A percentile compares a stretch with the other conserved stretches of the same genome.
These are phyloP conservation scores for Fomitopsis serialis DNA, from an alignment of 768 basidiomycete species.

Conservation along the genomic window DNA sequence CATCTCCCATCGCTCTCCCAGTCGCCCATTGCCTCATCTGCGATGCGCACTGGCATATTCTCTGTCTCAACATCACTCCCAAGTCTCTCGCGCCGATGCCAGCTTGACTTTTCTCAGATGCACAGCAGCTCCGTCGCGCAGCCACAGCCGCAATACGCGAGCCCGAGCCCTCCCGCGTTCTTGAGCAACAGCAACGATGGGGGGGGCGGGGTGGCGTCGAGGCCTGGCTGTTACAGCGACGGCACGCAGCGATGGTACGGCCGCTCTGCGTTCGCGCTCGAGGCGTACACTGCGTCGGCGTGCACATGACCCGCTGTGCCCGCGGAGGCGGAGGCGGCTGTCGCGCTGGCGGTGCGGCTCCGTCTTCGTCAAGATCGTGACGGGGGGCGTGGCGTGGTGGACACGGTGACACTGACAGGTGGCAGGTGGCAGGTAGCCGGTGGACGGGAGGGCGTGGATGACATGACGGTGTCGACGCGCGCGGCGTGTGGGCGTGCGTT, in stretches of 20 bases:
- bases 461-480: too few relatives aligned
- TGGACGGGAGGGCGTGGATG: too few relatives aligned
- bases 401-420: too few relatives aligned
- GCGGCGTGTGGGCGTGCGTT: too few relatives aligned
- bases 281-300: neutral
- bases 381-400: too few relatives aligned
- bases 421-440: too few relatives aligned
- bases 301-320: constrained; percentile 1
- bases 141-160: neutral
- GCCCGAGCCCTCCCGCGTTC: neutral
- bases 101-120: neutral
- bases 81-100: too few relatives aligned
- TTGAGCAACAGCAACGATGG: neutral
- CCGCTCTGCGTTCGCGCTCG: neutral
- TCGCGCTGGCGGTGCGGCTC: too few relatives aligned
- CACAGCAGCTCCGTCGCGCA: neutral
- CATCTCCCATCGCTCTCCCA: neutral
- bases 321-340: too few relatives aligned
- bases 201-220: too few relatives aligned
- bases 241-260: neutral
- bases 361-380: too few relatives aligned
- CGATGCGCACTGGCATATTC: too few relatives aligned
- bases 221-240: neutral
- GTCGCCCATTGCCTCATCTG: constrained; percentile 6
- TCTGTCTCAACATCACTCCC: neutral